Evolutionary conservation across 352 stramenopile species (phyloP).

Genomic region (Phytophthora rubi): DNA sequence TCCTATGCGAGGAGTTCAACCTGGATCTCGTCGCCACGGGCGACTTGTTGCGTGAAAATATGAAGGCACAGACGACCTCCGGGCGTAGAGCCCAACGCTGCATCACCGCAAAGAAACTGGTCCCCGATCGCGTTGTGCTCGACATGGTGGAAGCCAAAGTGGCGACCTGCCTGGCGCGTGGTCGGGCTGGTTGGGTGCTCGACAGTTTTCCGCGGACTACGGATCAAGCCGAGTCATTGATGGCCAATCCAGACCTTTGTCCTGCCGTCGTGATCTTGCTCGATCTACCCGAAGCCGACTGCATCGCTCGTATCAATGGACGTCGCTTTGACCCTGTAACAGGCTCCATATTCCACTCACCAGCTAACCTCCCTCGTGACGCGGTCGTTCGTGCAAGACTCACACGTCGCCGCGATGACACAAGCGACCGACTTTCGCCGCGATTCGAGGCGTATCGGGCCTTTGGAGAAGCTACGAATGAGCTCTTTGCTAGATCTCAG

Average conservation of each 20-base stretch:
- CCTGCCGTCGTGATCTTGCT: slow-evolving; percentile 65
- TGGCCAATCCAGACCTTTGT: slow-evolving; percentile 47
- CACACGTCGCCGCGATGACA: slow-evolving; percentile 64
- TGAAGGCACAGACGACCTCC: slow-evolving; percentile 56
- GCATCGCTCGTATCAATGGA: slow-evolving; percentile 54
- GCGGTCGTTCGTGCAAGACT: slow-evolving; percentile 54
- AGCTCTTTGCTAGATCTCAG: slow-evolving; percentile 35
- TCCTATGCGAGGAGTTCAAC: slow-evolving; percentile 61
- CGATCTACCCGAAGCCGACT: slow-evolving; percentile 57
- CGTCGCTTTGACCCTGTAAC: slow-evolving; percentile 68
- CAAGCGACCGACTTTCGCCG: slow-evolving; percentile 54
- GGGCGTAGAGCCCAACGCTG: slow-evolving; percentile 69
- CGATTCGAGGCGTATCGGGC: slow-evolving; percentile 71
- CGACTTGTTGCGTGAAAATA: slow-evolving; percentile 78
- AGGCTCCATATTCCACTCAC: slow-evolving; percentile 68
- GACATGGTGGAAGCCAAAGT: slow-evolving; percentile 81
- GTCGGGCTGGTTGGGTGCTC: slow-evolving; percentile 63
- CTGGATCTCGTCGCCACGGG: slow-evolving; percentile 71
- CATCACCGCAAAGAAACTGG: slow-evolving; percentile 66
- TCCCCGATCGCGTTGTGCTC: slow-evolving; percentile 77
- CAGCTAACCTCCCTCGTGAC: slow-evolving; percentile 48
- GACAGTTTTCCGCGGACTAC: slow-evolving; percentile 76
- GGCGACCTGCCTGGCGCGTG: slow-evolving; percentile 34
- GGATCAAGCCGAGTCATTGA: slow-evolving; percentile 60
- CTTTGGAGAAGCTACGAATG: slow-evolving; percentile 66